Evolutionary conservation across 2,329 filamentous ascomycete species (phyloP).

Genomic region (Hortaea werneckii): DNA sequence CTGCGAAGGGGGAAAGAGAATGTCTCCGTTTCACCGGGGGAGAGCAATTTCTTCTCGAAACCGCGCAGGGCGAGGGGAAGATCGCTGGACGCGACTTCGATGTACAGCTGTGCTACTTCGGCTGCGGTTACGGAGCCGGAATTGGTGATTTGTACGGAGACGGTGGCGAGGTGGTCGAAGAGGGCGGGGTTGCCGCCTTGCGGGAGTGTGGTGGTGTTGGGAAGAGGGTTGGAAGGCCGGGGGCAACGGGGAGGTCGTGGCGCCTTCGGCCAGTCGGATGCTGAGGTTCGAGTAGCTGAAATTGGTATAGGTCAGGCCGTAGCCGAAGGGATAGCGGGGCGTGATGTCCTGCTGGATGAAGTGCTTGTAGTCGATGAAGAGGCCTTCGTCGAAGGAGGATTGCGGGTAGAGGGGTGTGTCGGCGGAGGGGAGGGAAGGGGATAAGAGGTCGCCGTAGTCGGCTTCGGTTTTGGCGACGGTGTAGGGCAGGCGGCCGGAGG

Average conservation of each 20-base stretch:
- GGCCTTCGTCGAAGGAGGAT: conserved; percentile 22
- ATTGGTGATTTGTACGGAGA: conserved; percentile 53
- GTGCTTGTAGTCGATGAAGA: conserved; percentile 35
- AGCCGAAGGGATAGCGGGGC: conserved; percentile 16
- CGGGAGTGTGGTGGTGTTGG: not conserved
- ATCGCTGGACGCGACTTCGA: conserved; percentile 20
- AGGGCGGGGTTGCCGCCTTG: conserved; percentile 35
- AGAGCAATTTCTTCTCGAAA: conserved; percentile 30
- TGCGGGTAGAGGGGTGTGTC: not conserved
- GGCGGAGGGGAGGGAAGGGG: conserved; percentile 5
- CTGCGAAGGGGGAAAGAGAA: conserved; percentile 11
- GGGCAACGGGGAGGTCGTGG: too few relatives aligned
- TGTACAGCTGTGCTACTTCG: conserved; percentile 48
- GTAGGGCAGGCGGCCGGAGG: conserved; percentile 21
- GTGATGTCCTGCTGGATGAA: conserved; percentile 32
- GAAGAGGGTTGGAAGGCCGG: not conserved
- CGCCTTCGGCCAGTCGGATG: too few relatives aligned
- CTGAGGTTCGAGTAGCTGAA: conserved; percentile 28
- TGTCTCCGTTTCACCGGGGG: conserved; percentile 10
- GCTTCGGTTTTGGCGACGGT: conserved; percentile 20
- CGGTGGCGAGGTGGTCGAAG: conserved; percentile 50
- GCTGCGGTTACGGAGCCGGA: conserved; percentile 43
- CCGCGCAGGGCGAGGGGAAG: conserved; percentile 21
- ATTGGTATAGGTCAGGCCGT: conserved; percentile 32
- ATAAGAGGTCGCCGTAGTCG: conserved; percentile 17